Percentiles rank a stretch among this genome's conserved stretches.
Conservation (phyloP, 2,329 filamentous ascomycete genomes). For the Emmonsia crescens region DNA sequence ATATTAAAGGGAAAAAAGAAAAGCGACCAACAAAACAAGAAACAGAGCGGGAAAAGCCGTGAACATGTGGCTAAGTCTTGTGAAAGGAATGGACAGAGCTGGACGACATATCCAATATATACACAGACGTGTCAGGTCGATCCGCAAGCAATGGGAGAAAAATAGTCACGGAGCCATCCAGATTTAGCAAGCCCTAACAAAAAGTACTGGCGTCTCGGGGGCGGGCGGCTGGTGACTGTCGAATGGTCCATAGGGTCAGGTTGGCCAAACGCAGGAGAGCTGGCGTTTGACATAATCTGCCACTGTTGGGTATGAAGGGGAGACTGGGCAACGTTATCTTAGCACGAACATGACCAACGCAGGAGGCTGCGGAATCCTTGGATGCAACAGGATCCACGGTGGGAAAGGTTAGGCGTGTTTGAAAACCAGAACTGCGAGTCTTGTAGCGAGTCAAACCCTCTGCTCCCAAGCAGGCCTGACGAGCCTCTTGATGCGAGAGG, state of each 20-base stretch:
- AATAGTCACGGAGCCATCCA: background rate
- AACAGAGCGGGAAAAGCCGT: conserved; percentile 2
- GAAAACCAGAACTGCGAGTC: background rate
- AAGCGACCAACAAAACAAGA: conserved; percentile 3
- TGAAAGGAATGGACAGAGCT: conserved; percentile 6
- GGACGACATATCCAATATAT: conserved; percentile 2
- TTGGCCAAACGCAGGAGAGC: background rate
- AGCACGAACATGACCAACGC: conserved; percentile 4
- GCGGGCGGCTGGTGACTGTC: conserved; percentile 2
- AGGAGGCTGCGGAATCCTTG: background rate
- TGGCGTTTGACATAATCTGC: background rate
- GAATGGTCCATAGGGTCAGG: conserved; percentile 1
- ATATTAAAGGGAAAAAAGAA: conserved; percentile 2
- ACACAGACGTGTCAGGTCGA: background rate
- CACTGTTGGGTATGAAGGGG: conserved; percentile 1
- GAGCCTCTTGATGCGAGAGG: background rate
- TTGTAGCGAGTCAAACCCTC: conserved; percentile 5
- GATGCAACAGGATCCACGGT: background rate
- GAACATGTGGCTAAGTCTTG: conserved; percentile 11
- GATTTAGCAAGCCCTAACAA: conserved; percentile 1
- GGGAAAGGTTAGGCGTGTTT: background rate
- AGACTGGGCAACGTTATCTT: background rate
- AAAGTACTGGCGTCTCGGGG: background rate
- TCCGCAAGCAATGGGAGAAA: background rate
- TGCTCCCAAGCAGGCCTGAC: background rate